Conservation (phyloP, 306 rosid genomes). For the Adenanthera pavonina region DNA sequence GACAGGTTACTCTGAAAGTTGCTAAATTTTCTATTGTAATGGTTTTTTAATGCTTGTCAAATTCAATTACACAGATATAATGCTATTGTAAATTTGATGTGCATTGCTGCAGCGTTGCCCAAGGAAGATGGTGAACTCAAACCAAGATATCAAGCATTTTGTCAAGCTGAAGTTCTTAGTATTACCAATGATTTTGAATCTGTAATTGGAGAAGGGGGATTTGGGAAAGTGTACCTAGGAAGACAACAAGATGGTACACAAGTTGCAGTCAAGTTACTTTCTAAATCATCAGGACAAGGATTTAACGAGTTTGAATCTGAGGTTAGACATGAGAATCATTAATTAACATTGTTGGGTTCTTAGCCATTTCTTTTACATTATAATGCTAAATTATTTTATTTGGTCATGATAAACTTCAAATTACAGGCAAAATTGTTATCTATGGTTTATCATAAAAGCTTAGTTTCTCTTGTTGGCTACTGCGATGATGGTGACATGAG, state of each 20-base stretch:
- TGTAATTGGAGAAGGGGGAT: slow-evolving; percentile 55
- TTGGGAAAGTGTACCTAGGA: slow-evolving; percentile 54
- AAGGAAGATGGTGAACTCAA: background rate
- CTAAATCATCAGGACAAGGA: slow-evolving; percentile 51
- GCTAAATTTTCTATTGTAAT: background rate
- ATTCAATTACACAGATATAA: background rate
- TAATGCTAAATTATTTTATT: background rate
- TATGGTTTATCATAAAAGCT: slow-evolving; percentile 34
- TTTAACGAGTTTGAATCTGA: slow-evolving; percentile 45
- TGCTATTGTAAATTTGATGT: background rate
- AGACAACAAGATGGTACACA: slow-evolving; percentile 17
- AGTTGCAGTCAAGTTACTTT: slow-evolving; percentile 55
- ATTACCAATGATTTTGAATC: slow-evolving; percentile 48
- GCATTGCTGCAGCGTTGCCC: background rate
- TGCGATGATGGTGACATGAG: slow-evolving; percentile 31
- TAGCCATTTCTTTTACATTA: too few relatives aligned
- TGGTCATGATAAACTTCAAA: background rate
- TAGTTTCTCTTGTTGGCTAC: slow-evolving; percentile 35
- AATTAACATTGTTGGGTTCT: background rate
- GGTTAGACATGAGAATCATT: slow-evolving; percentile 28
- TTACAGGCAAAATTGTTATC: slow-evolving; percentile 32
- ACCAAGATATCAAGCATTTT: slow-evolving; percentile 27
- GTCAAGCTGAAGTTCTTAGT: slow-evolving; percentile 32
- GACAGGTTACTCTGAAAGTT: too few relatives aligned
- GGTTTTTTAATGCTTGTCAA: background rate